Evolutionary conservation across 2,329 filamentous ascomycete species (phyloP).

Genomic region (Trichoderma harzianum): DNA sequence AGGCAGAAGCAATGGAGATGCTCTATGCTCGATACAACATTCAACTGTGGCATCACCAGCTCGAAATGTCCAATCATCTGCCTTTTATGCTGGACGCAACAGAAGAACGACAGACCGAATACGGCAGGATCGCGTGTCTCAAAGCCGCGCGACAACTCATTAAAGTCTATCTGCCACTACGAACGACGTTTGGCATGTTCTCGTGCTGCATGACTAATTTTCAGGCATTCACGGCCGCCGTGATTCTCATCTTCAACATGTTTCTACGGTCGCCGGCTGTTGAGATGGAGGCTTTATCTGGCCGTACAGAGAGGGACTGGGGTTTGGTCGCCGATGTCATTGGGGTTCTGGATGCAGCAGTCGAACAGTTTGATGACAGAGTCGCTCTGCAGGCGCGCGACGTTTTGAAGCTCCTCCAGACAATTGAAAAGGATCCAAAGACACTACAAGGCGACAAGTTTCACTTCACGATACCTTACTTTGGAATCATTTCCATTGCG

Average conservation of each 20-base stretch:
- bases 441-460: background rate
- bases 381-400: conserved; percentile 10
- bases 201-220: conserved; percentile 15
- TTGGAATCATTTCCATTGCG: conserved; percentile 1
- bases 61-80: conserved; percentile 8
- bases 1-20: background rate
- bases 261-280: background rate
- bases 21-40: conserved; percentile 12
- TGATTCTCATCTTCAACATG: conserved; percentile 15
- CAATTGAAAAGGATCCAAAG: background rate
- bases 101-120: background rate
- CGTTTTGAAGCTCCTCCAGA: conserved; percentile 3
- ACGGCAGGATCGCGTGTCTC: conserved; percentile 9
- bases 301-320: conserved; percentile 7
- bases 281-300: background rate
- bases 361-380: background rate
- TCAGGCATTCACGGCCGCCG: conserved; percentile 13
- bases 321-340: background rate
- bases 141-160: conserved; percentile 12
- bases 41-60: conserved; percentile 15
- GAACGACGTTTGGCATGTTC: conserved; percentile 15
- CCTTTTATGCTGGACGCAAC: conserved; percentile 14
- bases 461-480: conserved; percentile 11
- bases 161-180: background rate
- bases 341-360: background rate